Evolutionary conservation across 2,329 filamentous ascomycete species (phyloP).

Genomic region (Aspergillus chevalieri): DNA sequence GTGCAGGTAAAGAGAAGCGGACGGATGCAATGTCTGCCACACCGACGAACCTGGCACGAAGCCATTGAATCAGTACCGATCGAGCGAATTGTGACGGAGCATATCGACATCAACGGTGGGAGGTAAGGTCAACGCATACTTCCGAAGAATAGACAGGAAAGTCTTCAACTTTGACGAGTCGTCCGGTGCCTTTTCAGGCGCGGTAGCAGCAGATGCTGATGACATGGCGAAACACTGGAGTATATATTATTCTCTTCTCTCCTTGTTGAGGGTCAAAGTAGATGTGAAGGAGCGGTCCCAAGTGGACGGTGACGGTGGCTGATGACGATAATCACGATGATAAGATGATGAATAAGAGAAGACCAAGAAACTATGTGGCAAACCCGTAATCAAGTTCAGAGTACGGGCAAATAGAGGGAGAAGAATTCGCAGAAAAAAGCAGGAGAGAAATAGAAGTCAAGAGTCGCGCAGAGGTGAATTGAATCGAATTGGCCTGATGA

Average conservation of each 20-base stretch:
- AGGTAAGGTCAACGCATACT: slow-evolving; percentile 51
- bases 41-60: slow-evolving; percentile 71
- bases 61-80: slow-evolving; percentile 7
- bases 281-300: neutral
- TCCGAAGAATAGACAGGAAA: slow-evolving; percentile 79
- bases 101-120: neutral
- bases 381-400: neutral
- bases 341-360: slow-evolving; percentile 1
- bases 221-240: slow-evolving; percentile 18
- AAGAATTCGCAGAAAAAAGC: neutral
- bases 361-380: neutral
- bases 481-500: no score
- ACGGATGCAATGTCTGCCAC: slow-evolving; percentile 93
- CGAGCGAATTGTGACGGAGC: neutral
- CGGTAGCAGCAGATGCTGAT: slow-evolving; percentile 16
- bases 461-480: no score
- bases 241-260: neutral
- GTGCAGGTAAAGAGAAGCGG: slow-evolving; percentile 90
- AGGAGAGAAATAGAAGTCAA: no score
- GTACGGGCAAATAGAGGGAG: neutral
- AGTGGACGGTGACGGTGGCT: neutral
- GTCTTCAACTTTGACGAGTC: slow-evolving; percentile 85
- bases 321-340: neutral
- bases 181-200: slow-evolving; percentile 56
- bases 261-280: neutral